Conservation (phyloP, 75 land plant species). For the Adiantum capillusveneris region DNA sequence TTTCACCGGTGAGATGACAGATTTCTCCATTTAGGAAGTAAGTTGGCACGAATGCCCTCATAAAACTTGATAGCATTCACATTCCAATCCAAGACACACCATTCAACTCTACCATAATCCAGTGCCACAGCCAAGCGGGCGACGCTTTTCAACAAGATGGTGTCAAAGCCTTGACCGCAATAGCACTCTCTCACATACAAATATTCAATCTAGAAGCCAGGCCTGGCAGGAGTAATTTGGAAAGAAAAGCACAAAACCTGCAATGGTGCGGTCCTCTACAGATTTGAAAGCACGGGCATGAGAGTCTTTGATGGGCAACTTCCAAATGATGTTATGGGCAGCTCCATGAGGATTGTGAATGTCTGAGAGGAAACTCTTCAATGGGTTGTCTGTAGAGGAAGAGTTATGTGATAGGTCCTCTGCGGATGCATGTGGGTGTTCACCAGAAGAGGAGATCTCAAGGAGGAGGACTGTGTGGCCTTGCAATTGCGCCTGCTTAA, state of each 20-base stretch:
- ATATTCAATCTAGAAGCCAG: conserved; percentile 88
- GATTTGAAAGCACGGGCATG: conserved; percentile 32
- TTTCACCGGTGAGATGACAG: conserved; percentile 63
- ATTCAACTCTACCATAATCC: conserved; percentile 85
- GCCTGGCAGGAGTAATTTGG: conserved; percentile 85
- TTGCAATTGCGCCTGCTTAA: conserved; percentile 35
- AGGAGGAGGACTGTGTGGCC: conserved; percentile 61
- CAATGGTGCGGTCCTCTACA: conserved; percentile 25
- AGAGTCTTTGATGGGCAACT: conserved; percentile 33
- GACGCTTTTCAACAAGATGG: conserved; percentile 60
- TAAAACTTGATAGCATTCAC: conserved; percentile 88
- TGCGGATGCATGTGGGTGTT: neutral
- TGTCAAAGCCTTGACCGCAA: conserved; percentile 71
- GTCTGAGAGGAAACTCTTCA: no score
- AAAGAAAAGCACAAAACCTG: conserved; percentile 84
- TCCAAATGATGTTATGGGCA: conserved; percentile 10
- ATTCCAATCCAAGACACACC: conserved; percentile 97
- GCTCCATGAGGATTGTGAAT: no score
- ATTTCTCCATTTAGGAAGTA: conserved; percentile 70
- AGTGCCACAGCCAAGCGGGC: conserved; percentile 59
- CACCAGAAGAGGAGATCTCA: conserved; percentile 31
- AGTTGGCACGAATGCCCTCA: conserved; percentile 60
- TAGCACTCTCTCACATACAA: conserved; percentile 78
- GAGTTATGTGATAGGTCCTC: no score
- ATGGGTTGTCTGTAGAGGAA: no score